Evolutionary conservation across 2,329 filamentous ascomycete genomes (phyloP).

Genomic region (Xylariales sp.): DNA sequence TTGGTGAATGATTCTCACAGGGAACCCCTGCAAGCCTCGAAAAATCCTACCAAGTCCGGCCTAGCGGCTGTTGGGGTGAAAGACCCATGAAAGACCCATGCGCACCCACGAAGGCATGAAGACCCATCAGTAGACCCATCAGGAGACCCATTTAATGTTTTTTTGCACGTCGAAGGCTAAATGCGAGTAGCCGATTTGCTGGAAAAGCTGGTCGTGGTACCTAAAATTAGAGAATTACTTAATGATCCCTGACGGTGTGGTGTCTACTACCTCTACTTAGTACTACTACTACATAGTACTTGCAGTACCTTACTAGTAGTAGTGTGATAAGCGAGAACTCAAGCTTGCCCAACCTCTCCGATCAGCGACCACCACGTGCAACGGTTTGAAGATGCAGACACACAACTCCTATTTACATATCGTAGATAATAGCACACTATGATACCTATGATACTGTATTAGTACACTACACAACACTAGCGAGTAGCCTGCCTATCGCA

Average conservation of each 20-base stretch:
- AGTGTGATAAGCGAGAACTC: conserved; percentile 28
- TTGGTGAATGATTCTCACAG: conserved; percentile 28
- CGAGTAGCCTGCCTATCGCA: conserved; percentile 4
- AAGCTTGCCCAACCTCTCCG: conserved; percentile 22
- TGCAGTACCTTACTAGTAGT: background rate
- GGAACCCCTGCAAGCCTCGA: conserved; percentile 36
- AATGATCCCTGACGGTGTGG: conserved; percentile 20
- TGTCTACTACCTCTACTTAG: no score
- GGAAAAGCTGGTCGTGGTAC: conserved; percentile 17
- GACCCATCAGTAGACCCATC: background rate
- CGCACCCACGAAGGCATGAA: no score
- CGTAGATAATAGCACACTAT: no score
- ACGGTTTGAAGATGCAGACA: conserved; percentile 12
- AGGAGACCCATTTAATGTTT: conserved; percentile 20
- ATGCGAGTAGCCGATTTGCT: conserved; percentile 38
- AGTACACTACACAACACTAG: no score
- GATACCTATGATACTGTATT: no score
- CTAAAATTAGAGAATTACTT: conserved; percentile 38
- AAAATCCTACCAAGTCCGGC: conserved; percentile 35
- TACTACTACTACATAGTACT: no score
- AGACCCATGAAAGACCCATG: background rate
- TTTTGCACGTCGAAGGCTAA: conserved; percentile 11
- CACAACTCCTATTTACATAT: background rate
- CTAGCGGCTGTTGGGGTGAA: conserved; percentile 27
- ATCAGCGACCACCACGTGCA: conserved; percentile 28